Evolutionary conservation across 1,139 yeast genomes (phyloP), one percentile per base, ranked within the genome.

Genomic region (Taphrina communis): DNA sequence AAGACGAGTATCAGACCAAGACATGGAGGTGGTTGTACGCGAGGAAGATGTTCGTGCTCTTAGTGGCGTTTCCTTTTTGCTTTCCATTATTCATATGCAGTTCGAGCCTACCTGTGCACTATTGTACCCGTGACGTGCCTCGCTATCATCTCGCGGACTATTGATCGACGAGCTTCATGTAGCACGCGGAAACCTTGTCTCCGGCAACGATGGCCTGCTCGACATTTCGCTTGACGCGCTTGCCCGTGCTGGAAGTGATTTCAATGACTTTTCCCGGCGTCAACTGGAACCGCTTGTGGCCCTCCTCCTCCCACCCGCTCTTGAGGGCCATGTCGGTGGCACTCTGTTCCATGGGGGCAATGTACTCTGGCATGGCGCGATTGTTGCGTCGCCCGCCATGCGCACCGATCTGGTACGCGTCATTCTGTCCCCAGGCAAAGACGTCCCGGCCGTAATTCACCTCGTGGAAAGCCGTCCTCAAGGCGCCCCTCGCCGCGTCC

Each of bases 381-480:
- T 88, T 88, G 71, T 83, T 83, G 50, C 83, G 80, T 75, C 88
- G 89, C 17, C 62, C 62, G 31, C 31, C 31, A 31, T 97, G 96
- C 75, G 87, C 91, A 21, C 96, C 97, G 63, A 90, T 82, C 78
- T 93, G 97, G 31, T 95, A 96, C 73, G 73, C 81, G 74, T 87
- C 89, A 76, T 92, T 93, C 58, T 87, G 88, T 21, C 99, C 99
- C 90, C 96, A 90, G 2, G 82, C 84, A 59, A 89, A 77, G 25
- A 91, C 88, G 75, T 89, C 94, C 17, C 75, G 71, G 58, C 75
- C 73, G 44, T 61, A 68, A 31, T 65, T 62, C 52, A 72, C 55
- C 39, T 67, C 66, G 48, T 53, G 67, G 19, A 56, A 59, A 9
- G 65, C 48, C 31, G 52, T 44, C 36, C 69, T 58, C 63, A 56